A percentile compares a stretch with the other conserved stretches of the same genome.
phyloP scores from a whole-genome alignment of 495 filamentous ascomycete genomes.

The Penicillium bialowiezense region DNA sequence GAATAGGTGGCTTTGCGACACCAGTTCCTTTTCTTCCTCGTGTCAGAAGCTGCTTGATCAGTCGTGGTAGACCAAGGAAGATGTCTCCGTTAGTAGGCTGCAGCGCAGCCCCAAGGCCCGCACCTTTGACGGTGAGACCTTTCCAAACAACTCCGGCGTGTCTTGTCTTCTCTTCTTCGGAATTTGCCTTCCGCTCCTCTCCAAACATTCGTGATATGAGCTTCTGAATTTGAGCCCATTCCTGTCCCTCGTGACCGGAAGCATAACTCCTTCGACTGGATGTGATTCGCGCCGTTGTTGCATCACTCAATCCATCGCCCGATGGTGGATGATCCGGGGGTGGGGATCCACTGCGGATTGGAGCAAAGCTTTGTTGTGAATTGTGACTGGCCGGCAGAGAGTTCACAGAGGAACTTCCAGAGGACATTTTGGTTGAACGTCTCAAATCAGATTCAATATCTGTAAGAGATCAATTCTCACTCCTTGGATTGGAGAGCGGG shows the following conservation, averaged over 20 bases:
- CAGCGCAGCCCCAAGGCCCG: constrained; percentile 63
- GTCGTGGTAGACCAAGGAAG: constrained; percentile 54
- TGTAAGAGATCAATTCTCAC: no score
- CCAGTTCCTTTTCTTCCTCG: constrained; percentile 38
- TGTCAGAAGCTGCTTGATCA: constrained; percentile 47
- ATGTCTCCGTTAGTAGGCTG: constrained; percentile 65
- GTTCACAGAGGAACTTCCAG: not conserved
- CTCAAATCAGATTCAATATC: not conserved
- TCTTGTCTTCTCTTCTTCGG: constrained; percentile 63
- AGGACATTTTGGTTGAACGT: no score
- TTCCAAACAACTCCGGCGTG: constrained; percentile 60
- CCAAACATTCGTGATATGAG: constrained; percentile 67
- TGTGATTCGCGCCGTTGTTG: constrained; percentile 48
- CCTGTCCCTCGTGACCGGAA: constrained; percentile 42
- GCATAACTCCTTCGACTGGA: constrained; percentile 47
- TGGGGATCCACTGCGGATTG: constrained; percentile 5
- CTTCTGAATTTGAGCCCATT: constrained; percentile 55
- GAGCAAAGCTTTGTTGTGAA: not conserved
- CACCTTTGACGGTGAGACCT: constrained; percentile 62
- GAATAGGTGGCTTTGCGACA: constrained; percentile 48
- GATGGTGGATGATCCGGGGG: not conserved
- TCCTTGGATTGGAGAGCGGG: no score
- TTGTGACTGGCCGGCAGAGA: not conserved
- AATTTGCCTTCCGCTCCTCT: constrained; percentile 54
- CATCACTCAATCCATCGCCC: constrained; percentile 34